phyloP scores from a whole-genome alignment of 129 eudicot genomes.

The Erigeron canadensis region DNA sequence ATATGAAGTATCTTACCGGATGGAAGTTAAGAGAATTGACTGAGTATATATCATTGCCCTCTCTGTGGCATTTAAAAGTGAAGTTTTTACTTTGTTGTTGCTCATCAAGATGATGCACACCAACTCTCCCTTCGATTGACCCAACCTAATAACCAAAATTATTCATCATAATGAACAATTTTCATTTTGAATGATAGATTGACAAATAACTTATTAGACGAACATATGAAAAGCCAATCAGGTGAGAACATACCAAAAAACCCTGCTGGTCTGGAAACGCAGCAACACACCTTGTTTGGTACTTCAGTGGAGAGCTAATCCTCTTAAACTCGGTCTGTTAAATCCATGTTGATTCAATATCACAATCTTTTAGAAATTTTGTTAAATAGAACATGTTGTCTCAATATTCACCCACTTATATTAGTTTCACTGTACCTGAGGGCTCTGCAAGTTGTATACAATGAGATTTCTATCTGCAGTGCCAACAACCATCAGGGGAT shows the following conservation, averaged over 20 bases:
- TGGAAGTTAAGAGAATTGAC: conserved; percentile 92
- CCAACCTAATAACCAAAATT: conserved; percentile 66
- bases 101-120: conserved; percentile 97
- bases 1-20: conserved; percentile 60
- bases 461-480: conserved; percentile 71
- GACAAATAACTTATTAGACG: not conserved
- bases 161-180: not conserved
- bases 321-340: conserved; percentile 86
- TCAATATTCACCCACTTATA: not conserved
- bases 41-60: conserved; percentile 80
- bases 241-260: conserved; percentile 62
- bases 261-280: conserved; percentile 99
- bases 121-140: conserved; percentile 97
- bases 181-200: not conserved
- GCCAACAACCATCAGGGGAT: conserved; percentile 86
- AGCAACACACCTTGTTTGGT: conserved; percentile 96
- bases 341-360: conserved; percentile 16
- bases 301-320: conserved; percentile 75
- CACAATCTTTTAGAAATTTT: conserved; percentile 10
- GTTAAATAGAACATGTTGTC: not conserved
- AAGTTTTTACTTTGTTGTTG: conserved; percentile 77
- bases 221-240: not conserved
- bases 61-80: conserved; percentile 97
- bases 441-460: conserved; percentile 65
- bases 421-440: conserved; percentile 48